Conservation (phyloP, 177 flowering plant genomes). For the Telopea speciosissima region DNA sequence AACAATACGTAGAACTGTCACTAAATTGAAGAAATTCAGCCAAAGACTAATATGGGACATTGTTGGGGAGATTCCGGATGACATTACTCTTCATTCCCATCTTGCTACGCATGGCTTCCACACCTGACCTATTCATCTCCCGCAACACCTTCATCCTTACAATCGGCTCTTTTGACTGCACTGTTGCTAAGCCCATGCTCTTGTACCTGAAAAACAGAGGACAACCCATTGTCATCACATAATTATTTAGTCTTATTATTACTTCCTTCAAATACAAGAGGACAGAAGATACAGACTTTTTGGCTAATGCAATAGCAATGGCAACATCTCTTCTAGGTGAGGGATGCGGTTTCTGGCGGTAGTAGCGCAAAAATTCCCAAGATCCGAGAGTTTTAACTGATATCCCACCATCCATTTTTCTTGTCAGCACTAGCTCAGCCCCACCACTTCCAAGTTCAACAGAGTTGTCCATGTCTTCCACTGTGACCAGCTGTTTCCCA, state of each 20-base stretch:
- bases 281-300: slow-evolving; percentile 45
- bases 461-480: slow-evolving; percentile 32
- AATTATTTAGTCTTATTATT: neutral
- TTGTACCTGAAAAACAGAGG: slow-evolving; percentile 50
- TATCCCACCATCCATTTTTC: slow-evolving; percentile 27
- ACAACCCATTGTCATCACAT: neutral
- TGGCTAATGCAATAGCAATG: slow-evolving; percentile 52
- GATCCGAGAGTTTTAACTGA: slow-evolving; percentile 65
- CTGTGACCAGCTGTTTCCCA: slow-evolving; percentile 64
- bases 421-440: slow-evolving; percentile 79
- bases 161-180: slow-evolving; percentile 62
- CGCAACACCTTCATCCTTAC: slow-evolving; percentile 86
- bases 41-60: slow-evolving; percentile 58
- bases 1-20: too few species aligned
- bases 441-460: slow-evolving; percentile 78
- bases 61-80: slow-evolving; percentile 84
- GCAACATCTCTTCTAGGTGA: slow-evolving; percentile 40
- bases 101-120: slow-evolving; percentile 71
- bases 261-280: neutral
- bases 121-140: slow-evolving; percentile 65
- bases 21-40: neutral
- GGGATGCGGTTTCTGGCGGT: slow-evolving; percentile 89
- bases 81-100: slow-evolving; percentile 92
- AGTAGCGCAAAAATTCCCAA: slow-evolving; percentile 79
- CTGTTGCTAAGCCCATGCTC: slow-evolving; percentile 89